Conservation (phyloP, 768 basidiomycete genomes). For the Termitomyces sp. region DNA sequence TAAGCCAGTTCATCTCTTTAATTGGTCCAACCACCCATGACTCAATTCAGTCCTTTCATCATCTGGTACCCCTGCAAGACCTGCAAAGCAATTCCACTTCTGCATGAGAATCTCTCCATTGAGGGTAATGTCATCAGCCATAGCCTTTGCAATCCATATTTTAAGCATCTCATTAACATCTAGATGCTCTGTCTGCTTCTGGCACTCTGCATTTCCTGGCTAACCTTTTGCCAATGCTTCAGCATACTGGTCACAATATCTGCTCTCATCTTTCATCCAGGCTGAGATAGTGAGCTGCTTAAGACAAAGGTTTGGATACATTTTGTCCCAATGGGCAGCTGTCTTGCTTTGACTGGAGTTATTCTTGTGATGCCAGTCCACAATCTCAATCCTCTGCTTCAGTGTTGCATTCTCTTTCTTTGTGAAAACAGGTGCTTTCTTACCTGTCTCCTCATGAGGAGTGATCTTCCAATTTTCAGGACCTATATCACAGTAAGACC, state of each 20-base stretch:
- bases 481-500: neutral
- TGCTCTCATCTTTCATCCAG: neutral
- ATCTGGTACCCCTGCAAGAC: constrained; percentile 23
- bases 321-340: neutral
- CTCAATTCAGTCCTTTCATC: constrained; percentile 28
- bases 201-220: neutral
- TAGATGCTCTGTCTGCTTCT: neutral
- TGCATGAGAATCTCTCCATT: constrained; percentile 28
- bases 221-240: neutral
- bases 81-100: constrained; percentile 30
- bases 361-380: neutral
- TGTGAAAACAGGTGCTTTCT: neutral
- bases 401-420: too few species aligned
- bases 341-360: neutral
- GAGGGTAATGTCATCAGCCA: constrained; percentile 22
- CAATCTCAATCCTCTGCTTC: neutral
- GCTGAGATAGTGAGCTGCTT: neutral
- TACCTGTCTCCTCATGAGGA: neutral
- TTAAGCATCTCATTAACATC: constrained; percentile 8
- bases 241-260: neutral
- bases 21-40: constrained; percentile 26
- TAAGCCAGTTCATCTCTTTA: constrained; percentile 22
- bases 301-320: neutral
- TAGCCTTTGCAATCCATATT: constrained; percentile 17
- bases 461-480: neutral